Evolutionary conservation across 345 rosid genomes (phyloP), one percentile per base, ranked within the genome.

Genomic region (Luvunga scandens): DNA sequence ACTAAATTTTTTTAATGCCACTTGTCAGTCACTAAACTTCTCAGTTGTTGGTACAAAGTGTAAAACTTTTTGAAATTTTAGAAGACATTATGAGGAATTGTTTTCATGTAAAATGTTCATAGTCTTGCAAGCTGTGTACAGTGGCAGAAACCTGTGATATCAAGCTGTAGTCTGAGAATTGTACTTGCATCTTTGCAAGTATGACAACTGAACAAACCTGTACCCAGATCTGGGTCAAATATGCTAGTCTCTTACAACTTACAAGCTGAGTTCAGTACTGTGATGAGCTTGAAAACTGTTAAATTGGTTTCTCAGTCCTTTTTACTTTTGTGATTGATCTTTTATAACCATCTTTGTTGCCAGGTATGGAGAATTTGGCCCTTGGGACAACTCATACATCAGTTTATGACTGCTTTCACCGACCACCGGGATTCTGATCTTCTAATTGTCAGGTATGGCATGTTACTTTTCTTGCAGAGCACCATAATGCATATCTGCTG

Each of bases 341-440:
- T 59, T 31, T 72, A 33, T 70, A 77, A 66, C 21, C 66, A 45
- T 65, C 19, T 73, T 77, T 81, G 78, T 84, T 19, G 64, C 36
- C 86, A 94, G 98, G 90, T 96, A 0, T 94, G 98, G 98, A 92
- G 88, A 88, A 89, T 96, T 84, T 84, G 94, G 87, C 98, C 98
- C 4, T 80, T 91, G 27, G 97, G 98, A 77, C 84, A 89, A 59
- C 90, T 86, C 69, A 73, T 94, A 59, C 91, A 96, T 87, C 86
- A 89, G 39, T 96, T 94, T 82, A 96, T 92, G 97, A 92, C 84
- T 87, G 99, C 98, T 75, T 96, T 96, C 85, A 92, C 97, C 0
- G 99, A 96, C 81, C 99, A 94, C 81, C 97, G 98, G 25, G 98
- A 94, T 83, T 96, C 98, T 30, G 98, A 96, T 85, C 84, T 89